Conservation (phyloP, 2,329 filamentous ascomycete species). For the Exophiala xenobiotica region DNA sequence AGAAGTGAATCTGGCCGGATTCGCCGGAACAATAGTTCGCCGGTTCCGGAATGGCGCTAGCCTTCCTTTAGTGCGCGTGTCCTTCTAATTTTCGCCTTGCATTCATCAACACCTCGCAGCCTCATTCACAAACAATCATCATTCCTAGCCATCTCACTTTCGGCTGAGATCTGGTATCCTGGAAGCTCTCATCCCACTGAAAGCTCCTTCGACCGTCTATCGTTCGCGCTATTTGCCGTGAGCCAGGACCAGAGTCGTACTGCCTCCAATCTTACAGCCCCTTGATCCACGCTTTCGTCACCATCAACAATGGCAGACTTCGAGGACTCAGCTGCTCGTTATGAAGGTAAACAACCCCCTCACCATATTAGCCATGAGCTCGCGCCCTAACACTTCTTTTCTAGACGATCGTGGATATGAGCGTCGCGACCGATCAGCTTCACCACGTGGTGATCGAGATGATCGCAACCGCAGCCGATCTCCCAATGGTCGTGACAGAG, state of each 20-base stretch:
- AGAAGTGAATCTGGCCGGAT: constrained; percentile 4
- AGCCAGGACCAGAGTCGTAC: not conserved
- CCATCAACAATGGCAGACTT: constrained; percentile 54
- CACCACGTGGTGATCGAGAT: constrained; percentile 59
- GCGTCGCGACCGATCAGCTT: constrained; percentile 66
- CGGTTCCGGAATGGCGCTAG: constrained; percentile 4
- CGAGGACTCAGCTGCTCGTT: constrained; percentile 64
- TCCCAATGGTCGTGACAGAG: constrained; percentile 58
- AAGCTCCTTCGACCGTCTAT: not conserved
- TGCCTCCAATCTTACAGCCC: not conserved
- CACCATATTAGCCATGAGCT: too few species aligned
- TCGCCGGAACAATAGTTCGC: constrained; percentile 11
- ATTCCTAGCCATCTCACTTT: not conserved
- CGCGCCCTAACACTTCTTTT: constrained; percentile 17
- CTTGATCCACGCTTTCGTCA: not conserved
- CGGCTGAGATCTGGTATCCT: not conserved
- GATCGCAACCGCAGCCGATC: constrained; percentile 64
- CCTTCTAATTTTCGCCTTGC: constrained; percentile 24
- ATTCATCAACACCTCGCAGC: constrained; percentile 27
- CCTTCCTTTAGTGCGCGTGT: constrained; percentile 2
- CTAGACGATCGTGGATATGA: constrained; percentile 63
- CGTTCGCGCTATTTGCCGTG: not conserved
- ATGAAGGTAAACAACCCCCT: constrained; percentile 68
- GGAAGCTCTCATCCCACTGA: not conserved
- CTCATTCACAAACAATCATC: constrained; percentile 17